These are phyloP conservation scores for Amniculicola lignicola DNA, from an alignment of 495 filamentous ascomycete species.

Conservation along the genomic window DNA sequence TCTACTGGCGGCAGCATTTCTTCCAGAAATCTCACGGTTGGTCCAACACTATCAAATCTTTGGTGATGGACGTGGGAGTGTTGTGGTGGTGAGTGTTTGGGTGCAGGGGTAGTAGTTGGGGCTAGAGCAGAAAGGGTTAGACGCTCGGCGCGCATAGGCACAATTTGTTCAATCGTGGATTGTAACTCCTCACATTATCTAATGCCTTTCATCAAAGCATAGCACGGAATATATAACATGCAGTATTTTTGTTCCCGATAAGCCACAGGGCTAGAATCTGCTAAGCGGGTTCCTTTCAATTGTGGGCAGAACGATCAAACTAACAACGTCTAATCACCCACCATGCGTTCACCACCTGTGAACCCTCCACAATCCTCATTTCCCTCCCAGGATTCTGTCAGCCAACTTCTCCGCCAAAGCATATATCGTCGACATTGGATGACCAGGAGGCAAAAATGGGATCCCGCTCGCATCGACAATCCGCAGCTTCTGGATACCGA, in stretches of 20 bases:
- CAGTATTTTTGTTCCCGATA: too few species aligned
- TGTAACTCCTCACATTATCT: too few species aligned
- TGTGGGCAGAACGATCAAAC: too few species aligned
- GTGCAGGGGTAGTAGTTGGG: too few species aligned
- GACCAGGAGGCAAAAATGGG: constrained; percentile 49
- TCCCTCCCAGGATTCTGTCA: not conserved
- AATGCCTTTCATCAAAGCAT: too few species aligned
- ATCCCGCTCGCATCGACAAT: constrained; percentile 61
- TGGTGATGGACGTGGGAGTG: not conserved
- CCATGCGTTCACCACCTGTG: not conserved
- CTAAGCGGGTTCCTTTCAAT: too few species aligned
- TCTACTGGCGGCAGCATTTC: constrained; percentile 43
- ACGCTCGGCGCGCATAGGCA: too few species aligned
- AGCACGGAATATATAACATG: too few species aligned
- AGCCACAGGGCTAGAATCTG: too few species aligned
- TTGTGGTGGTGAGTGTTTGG: not conserved
- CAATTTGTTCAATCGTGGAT: too few species aligned
- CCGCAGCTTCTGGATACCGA: constrained; percentile 50
- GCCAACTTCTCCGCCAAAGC: not conserved
- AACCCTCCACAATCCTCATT: not conserved
- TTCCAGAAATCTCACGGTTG: not conserved
- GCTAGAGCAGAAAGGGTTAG: too few species aligned
- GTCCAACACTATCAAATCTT: not conserved
- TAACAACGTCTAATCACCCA: too few species aligned
- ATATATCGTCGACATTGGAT: not conserved